phyloP scores from a whole-genome alignment of 805 yeast genomes.

The Wickerhamiella occidentalis region DNA sequence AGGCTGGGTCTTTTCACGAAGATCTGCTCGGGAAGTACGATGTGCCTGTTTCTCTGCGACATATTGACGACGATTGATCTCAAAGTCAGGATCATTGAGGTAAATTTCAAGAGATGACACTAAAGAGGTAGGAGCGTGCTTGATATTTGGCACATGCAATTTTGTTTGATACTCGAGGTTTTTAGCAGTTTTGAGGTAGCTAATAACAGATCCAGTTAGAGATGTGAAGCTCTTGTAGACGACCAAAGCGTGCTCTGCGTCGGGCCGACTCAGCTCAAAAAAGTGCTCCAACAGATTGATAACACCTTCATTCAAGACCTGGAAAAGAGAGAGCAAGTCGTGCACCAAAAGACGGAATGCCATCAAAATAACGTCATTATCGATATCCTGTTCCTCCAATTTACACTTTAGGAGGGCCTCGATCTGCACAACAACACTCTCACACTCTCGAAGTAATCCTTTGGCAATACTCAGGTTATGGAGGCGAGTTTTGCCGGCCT shows the following conservation, averaged over 20 bases:
- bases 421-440: constrained; percentile 73
- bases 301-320: constrained; percentile 88
- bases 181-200: constrained; percentile 79
- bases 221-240: constrained; percentile 78
- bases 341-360: constrained; percentile 83
- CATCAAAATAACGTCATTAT: constrained; percentile 71
- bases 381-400: constrained; percentile 66
- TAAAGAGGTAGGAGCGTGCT: constrained; percentile 92
- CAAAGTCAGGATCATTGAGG: constrained; percentile 75
- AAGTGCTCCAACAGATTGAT: constrained; percentile 87
- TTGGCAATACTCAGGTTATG: constrained; percentile 54
- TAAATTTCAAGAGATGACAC: constrained; percentile 81
- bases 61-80: constrained; percentile 63
- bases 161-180: constrained; percentile 77
- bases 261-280: constrained; percentile 77
- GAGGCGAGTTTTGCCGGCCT: constrained; percentile 45
- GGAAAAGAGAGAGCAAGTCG: constrained; percentile 76
- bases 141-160: constrained; percentile 85
- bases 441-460: constrained; percentile 75
- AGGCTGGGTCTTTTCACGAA: constrained; percentile 12
- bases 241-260: constrained; percentile 76
- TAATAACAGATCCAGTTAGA: constrained; percentile 77
- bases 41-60: constrained; percentile 49
- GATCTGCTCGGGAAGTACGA: constrained; percentile 7
- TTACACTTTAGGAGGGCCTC: constrained; percentile 61